These are phyloP conservation scores for Peronospora destructor DNA, from an alignment of 352 stramenopile genomes.

Conservation along the genomic window DNA sequence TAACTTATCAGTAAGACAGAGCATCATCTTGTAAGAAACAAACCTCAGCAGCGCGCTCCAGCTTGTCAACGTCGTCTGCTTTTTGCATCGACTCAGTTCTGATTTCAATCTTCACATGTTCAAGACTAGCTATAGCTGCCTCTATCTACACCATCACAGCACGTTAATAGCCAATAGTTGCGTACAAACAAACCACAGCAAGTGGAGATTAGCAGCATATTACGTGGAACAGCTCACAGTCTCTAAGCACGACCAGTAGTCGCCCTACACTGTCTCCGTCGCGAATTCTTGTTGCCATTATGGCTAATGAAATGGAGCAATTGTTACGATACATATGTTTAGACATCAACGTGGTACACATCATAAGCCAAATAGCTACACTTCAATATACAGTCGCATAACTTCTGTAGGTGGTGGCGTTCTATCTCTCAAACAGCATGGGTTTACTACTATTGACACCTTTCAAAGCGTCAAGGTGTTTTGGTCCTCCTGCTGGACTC, in stretches of 20 bases:
- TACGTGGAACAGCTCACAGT: slow-evolving; percentile 45
- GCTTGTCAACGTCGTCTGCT: slow-evolving; percentile 4
- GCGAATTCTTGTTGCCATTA: slow-evolving; percentile 8
- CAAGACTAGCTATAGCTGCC: slow-evolving; percentile 26
- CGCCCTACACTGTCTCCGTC: slow-evolving; percentile 29
- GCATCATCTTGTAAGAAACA: not conserved
- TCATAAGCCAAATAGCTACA: slow-evolving; percentile 1
- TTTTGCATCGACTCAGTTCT: slow-evolving; percentile 19
- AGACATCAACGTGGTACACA: slow-evolving; percentile 2
- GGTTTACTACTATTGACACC: too few species aligned
- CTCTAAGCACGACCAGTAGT: slow-evolving; percentile 33
- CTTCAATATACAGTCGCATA: slow-evolving; percentile 23
- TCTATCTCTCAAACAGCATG: slow-evolving; percentile 15
- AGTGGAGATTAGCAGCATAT: not conserved
- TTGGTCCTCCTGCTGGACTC: slow-evolving; percentile 12
- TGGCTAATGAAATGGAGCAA: not conserved
- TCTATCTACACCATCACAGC: slow-evolving; percentile 29
- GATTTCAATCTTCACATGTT: slow-evolving; percentile 5
- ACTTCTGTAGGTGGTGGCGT: slow-evolving; percentile 20
- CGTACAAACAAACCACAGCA: not conserved
- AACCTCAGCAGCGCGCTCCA: slow-evolving; percentile 13
- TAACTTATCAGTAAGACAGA: not conserved
- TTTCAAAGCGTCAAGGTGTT: slow-evolving; percentile 26
- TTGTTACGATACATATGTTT: not conserved
- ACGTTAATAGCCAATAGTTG: slow-evolving; percentile 1